Conservation (phyloP, 2,329 filamentous ascomycete species). For the Talaromyces sp. region DNA sequence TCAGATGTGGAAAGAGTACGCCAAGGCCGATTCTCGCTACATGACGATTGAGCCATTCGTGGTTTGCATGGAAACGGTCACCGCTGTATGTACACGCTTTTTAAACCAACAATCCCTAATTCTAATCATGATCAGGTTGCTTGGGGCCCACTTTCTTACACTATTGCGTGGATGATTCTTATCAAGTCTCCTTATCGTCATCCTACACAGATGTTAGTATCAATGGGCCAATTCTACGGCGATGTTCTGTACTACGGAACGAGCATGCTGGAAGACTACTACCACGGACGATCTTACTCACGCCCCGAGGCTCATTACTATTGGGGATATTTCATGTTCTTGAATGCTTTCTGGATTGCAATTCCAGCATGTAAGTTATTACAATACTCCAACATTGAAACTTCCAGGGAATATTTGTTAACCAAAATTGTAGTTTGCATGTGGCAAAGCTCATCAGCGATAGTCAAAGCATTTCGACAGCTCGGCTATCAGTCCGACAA, state of each 20-base stretch:
- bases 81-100: constrained; percentile 44
- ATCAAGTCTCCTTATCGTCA: constrained; percentile 52
- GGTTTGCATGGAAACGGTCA: constrained; percentile 77
- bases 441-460: not conserved
- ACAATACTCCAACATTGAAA: not conserved
- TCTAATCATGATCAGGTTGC: not conserved
- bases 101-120: not conserved
- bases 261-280: constrained; percentile 46
- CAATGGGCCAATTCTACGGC: constrained; percentile 62
- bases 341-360: constrained; percentile 47
- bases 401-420: not conserved
- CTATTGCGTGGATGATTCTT: constrained; percentile 54
- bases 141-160: constrained; percentile 51
- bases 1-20: constrained; percentile 13
- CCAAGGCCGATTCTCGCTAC: constrained; percentile 10
- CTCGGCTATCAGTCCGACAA: not conserved
- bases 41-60: constrained; percentile 65
- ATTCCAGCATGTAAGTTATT: constrained; percentile 13
- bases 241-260: constrained; percentile 63
- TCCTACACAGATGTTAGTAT: constrained; percentile 59
- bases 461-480: not conserved
- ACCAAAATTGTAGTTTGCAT: not conserved
- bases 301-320: constrained; percentile 62
- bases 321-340: constrained; percentile 63
- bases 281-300: constrained; percentile 55